Percentiles rank a stretch among this genome's conserved stretches.
phyloP scores from a whole-genome alignment of 2,329 filamentous ascomycete species.

The Aureobasidium namibiae region DNA sequence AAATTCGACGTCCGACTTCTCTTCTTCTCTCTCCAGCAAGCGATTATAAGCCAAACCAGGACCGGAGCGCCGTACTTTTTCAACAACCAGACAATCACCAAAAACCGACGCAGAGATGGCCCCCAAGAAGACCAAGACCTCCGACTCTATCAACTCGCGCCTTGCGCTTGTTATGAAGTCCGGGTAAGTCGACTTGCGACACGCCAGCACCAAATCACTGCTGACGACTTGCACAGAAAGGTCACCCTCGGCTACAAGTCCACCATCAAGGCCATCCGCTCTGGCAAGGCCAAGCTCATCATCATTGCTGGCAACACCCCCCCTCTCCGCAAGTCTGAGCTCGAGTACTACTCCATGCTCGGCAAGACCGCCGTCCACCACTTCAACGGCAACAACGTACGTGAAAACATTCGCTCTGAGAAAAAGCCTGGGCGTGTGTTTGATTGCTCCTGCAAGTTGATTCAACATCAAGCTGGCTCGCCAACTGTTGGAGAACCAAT shows the following conservation, averaged over 20 bases:
- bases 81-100: background rate
- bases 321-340: slow-evolving; percentile 94
- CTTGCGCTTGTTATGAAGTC: slow-evolving; percentile 62
- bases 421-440: slow-evolving; percentile 16
- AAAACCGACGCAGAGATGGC: slow-evolving; percentile 13
- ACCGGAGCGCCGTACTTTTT: slow-evolving; percentile 11
- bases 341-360: slow-evolving; percentile 73
- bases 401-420: slow-evolving; percentile 42
- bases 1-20: background rate
- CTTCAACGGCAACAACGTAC: slow-evolving; percentile 98
- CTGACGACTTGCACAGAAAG: background rate
- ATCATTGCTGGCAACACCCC: slow-evolving; percentile 94
- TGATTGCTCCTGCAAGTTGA: slow-evolving; percentile 3
- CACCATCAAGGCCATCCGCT: slow-evolving; percentile 62
- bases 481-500: slow-evolving; percentile 7
- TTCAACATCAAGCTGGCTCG: slow-evolving; percentile 9
- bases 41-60: slow-evolving; percentile 5
- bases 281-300: slow-evolving; percentile 97
- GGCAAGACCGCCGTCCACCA: slow-evolving; percentile 95
- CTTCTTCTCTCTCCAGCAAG: slow-evolving; percentile 1
- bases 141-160: slow-evolving; percentile 68
- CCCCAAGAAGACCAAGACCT: slow-evolving; percentile 73
- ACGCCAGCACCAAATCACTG: background rate
- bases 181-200: slow-evolving; percentile 29
- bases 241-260: slow-evolving; percentile 1